phyloP scores from a whole-genome alignment of 1,139 yeast species.

The Yarrowia galli region DNA sequence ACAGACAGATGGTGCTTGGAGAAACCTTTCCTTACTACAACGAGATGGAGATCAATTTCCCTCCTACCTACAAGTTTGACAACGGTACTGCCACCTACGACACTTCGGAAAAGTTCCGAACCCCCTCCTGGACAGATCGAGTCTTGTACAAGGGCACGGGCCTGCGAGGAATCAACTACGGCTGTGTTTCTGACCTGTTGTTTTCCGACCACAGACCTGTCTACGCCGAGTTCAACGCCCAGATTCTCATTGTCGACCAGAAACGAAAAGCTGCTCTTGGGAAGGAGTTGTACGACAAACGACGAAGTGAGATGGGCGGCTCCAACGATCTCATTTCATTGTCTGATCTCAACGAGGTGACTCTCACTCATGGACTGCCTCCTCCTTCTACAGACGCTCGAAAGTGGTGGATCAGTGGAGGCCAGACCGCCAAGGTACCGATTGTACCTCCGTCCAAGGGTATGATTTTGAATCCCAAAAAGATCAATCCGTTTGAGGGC shows the following conservation, averaged over 20 bases:
- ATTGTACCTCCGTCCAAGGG: conserved; percentile 53
- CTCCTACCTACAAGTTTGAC: conserved; percentile 94
- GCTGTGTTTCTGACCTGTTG: conserved; percentile 61
- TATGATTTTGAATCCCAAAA: conserved; percentile 67
- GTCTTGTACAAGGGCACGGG: conserved; percentile 62
- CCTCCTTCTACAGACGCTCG: conserved; percentile 84
- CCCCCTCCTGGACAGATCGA: conserved; percentile 98
- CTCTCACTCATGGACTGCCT: conserved; percentile 61
- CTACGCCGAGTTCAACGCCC: conserved; percentile 73
- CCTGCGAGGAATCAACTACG: conserved; percentile 70
- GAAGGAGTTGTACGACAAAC: conserved; percentile 61
- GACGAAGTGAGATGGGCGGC: conserved; percentile 53
- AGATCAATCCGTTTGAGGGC: conserved; percentile 69
- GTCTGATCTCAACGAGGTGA: conserved; percentile 50
- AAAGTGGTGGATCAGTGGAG: conserved; percentile 93
- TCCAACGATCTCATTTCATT: conserved; percentile 49
- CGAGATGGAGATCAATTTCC: conserved; percentile 69
- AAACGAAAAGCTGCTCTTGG: conserved; percentile 63
- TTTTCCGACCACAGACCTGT: conserved; percentile 97
- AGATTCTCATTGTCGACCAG: conserved; percentile 75
- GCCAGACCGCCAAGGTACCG: conserved; percentile 72
- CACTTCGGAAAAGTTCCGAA: conserved; percentile 88
- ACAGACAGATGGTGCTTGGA: conserved; percentile 81
- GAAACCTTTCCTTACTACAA: conserved; percentile 83
- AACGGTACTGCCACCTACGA: conserved; percentile 86